phyloP scores from a whole-genome alignment of 768 basidiomycete species.

The Sarcodon aspratus region DNA sequence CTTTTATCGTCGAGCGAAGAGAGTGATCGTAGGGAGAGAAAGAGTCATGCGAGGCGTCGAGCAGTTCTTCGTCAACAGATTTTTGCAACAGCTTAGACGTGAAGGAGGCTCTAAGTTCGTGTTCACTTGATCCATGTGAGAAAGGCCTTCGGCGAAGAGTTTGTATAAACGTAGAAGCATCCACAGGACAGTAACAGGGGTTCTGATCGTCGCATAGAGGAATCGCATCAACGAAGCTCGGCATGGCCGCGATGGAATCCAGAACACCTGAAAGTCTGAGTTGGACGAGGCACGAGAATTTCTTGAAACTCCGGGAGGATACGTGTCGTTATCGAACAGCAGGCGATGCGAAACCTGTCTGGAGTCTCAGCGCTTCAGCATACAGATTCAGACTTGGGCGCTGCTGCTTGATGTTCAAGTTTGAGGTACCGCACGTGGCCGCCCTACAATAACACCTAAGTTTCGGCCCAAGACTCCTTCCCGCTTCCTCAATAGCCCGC shows the following conservation, averaged over 20 bases:
- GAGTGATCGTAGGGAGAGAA: not conserved
- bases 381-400: too few relatives aligned
- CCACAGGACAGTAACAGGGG: conserved; percentile 42
- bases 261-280: too few relatives aligned
- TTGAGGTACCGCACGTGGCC: too few relatives aligned
- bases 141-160: conserved; percentile 22
- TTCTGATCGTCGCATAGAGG: conserved; percentile 34
- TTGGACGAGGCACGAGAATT: too few relatives aligned
- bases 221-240: not conserved
- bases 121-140: conserved; percentile 1
- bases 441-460: too few relatives aligned
- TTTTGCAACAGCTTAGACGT: not conserved
- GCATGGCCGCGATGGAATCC: not conserved
- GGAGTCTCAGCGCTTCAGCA: too few relatives aligned
- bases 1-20: not conserved
- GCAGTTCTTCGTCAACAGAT: not conserved
- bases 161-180: conserved; percentile 34
- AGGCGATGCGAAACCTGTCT: too few relatives aligned
- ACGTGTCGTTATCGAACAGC: too few relatives aligned
- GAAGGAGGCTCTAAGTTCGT: not conserved
- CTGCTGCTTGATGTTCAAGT: too few relatives aligned
- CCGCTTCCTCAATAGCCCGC: too few relatives aligned
- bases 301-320: too few relatives aligned
- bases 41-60: conserved; percentile 7
- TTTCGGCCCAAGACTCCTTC: too few relatives aligned